Percentiles rank a stretch among this genome's conserved stretches.
These are phyloP conservation scores for Phaeomoniella chlamydospora DNA, from an alignment of 2,329 filamentous ascomycete genomes.

Conservation along the genomic window DNA sequence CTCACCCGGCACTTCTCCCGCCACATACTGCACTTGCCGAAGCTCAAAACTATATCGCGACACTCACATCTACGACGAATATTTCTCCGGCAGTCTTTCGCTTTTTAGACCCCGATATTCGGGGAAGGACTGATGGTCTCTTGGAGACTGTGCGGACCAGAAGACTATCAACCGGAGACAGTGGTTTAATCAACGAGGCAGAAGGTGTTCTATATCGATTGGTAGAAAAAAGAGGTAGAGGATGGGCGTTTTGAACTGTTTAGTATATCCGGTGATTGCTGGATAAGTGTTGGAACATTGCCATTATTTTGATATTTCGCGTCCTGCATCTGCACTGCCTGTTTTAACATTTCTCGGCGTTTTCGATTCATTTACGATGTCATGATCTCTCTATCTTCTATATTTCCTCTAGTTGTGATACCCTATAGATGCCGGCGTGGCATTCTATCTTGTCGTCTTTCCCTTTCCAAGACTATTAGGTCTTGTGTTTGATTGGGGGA, in stretches of 20 bases:
- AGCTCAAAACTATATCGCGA: conserved; percentile 7
- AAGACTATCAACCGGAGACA: conserved; percentile 12
- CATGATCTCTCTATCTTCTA: too few species aligned
- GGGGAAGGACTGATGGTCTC: conserved; percentile 14
- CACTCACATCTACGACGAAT: not conserved
- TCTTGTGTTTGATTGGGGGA: too few species aligned
- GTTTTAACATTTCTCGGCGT: too few species aligned
- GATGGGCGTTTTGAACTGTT: conserved; percentile 14
- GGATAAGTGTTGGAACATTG: too few species aligned
- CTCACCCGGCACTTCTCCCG: conserved; percentile 8
- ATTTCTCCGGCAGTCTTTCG: conserved; percentile 6
- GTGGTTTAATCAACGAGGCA: conserved; percentile 20
- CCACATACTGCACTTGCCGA: conserved; percentile 6
- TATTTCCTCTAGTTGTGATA: too few species aligned
- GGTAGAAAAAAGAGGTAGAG: conserved; percentile 13
- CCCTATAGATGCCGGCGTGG: too few species aligned
- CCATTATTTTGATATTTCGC: too few species aligned
- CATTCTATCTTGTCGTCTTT: too few species aligned
- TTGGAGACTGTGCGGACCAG: conserved; percentile 15
- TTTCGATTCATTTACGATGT: too few species aligned
- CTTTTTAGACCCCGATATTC: conserved; percentile 7
- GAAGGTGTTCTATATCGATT: conserved; percentile 17
- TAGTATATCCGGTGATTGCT: not conserved
- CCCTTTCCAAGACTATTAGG: too few species aligned
- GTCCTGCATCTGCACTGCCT: too few species aligned